These are phyloP conservation scores for Gonapodya prolifera DNA, from an alignment of 192 early-diverging fungal genomes.

Conservation along the genomic window DNA sequence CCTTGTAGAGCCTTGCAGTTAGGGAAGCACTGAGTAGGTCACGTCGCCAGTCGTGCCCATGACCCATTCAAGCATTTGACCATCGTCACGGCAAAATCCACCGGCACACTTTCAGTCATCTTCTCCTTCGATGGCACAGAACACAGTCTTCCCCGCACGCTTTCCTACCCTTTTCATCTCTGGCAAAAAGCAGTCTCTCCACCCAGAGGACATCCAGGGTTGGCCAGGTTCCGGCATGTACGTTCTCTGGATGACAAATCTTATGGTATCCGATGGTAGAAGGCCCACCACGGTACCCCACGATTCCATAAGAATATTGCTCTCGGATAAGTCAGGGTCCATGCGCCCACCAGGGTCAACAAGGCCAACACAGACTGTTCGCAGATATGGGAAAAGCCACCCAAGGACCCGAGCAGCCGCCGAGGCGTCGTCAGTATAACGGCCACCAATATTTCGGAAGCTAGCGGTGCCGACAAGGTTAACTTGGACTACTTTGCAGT, in stretches of 20 bases:
- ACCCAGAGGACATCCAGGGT: background rate
- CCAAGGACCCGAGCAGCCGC: background rate
- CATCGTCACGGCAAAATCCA: no score
- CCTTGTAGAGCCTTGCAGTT: no score
- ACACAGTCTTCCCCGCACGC: background rate
- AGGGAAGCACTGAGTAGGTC: no score
- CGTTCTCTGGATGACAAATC: background rate
- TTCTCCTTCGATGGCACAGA: background rate
- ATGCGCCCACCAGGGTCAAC: background rate
- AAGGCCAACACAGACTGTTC: background rate
- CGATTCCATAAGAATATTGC: background rate
- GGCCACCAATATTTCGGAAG: background rate
- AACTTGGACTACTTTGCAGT: background rate
- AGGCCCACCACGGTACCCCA: background rate
- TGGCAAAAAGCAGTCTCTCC: background rate
- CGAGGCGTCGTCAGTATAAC: background rate
- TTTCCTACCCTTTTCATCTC: background rate
- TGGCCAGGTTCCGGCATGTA: background rate
- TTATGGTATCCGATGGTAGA: background rate
- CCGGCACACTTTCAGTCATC: no score
- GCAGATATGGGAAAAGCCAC: background rate
- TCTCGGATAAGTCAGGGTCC: background rate
- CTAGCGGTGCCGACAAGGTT: background rate
- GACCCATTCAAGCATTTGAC: no score
- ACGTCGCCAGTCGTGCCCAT: no score